These are phyloP conservation scores for Aureobasidium sp. DNA, from an alignment of 2,329 filamentous ascomycete species.

Conservation along the genomic window DNA sequence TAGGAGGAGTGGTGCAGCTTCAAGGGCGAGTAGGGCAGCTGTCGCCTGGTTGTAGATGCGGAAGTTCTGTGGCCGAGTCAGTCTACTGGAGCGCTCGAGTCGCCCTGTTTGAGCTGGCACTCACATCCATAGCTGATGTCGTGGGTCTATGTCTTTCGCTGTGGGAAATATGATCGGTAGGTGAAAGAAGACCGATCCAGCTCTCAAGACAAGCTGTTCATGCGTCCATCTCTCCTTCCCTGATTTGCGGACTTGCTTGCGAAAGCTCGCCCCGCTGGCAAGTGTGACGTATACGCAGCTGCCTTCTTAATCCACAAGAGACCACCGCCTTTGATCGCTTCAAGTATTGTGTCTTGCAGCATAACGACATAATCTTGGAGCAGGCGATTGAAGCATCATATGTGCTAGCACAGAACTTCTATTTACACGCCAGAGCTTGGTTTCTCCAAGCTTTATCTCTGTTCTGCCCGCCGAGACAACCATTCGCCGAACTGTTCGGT, in stretches of 20 bases:
- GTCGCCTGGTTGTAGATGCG: constrained; percentile 36
- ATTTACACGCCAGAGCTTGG: neutral
- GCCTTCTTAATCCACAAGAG: neutral
- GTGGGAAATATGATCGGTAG: neutral
- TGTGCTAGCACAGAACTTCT: neutral
- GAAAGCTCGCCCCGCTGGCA: neutral
- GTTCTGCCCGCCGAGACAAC: neutral
- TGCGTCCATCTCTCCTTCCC: neutral
- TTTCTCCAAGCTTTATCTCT: neutral
- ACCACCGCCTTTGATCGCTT: neutral
- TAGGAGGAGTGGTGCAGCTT: constrained; percentile 42
- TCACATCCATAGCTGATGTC: neutral
- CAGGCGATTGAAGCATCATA: neutral
- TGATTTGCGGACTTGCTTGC: neutral
- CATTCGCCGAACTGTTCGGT: neutral
- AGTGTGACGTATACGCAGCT: neutral
- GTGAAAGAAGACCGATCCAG: neutral
- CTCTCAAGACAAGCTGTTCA: too few species aligned
- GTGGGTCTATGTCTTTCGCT: neutral
- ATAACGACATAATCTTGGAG: neutral
- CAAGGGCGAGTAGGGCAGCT: constrained; percentile 29
- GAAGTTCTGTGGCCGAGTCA: constrained; percentile 26
- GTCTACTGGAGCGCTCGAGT: neutral
- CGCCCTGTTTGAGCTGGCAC: neutral
- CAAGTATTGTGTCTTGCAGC: neutral